These are phyloP conservation scores for Thraustochytrium striatum DNA, from an alignment of 352 stramenopile genomes.

Conservation along the genomic window DNA sequence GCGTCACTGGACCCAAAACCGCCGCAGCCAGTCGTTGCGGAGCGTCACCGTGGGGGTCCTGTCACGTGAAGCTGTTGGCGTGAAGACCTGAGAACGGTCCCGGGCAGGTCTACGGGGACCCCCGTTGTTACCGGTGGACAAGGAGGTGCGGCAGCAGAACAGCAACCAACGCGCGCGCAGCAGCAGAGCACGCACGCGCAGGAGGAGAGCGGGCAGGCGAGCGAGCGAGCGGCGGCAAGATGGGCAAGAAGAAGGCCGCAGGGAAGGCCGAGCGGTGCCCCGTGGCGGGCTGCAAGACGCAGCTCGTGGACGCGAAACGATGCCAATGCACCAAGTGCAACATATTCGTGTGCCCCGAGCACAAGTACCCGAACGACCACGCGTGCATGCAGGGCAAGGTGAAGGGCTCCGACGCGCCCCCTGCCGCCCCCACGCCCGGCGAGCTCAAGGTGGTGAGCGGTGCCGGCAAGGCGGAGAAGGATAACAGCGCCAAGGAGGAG, in stretches of 20 bases:
- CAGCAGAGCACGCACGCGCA: too few relatives aligned
- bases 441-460: constrained; percentile 3
- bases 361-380: constrained; percentile 41
- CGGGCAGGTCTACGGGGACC: too few relatives aligned
- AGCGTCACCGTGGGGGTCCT: too few relatives aligned
- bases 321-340: constrained; percentile 15
- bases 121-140: too few relatives aligned
- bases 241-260: constrained; percentile 45
- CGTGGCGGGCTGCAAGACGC: constrained; percentile 5
- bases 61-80: too few relatives aligned
- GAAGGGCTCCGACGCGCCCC: not conserved
- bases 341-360: not conserved
- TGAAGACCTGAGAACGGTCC: too few relatives aligned
- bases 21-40: too few relatives aligned
- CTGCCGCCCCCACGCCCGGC: not conserved
- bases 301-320: not conserved
- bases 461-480: constrained; percentile 12
- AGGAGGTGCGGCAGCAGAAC: too few relatives aligned
- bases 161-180: too few relatives aligned
- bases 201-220: not conserved
- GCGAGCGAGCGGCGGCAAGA: not conserved
- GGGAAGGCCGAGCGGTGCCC: constrained; percentile 23
- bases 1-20: too few relatives aligned
- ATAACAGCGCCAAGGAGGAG: constrained; percentile 28
- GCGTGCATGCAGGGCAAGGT: too few relatives aligned